phyloP scores from a whole-genome alignment of 805 yeast genomes.

The Candida parachauliodes region DNA sequence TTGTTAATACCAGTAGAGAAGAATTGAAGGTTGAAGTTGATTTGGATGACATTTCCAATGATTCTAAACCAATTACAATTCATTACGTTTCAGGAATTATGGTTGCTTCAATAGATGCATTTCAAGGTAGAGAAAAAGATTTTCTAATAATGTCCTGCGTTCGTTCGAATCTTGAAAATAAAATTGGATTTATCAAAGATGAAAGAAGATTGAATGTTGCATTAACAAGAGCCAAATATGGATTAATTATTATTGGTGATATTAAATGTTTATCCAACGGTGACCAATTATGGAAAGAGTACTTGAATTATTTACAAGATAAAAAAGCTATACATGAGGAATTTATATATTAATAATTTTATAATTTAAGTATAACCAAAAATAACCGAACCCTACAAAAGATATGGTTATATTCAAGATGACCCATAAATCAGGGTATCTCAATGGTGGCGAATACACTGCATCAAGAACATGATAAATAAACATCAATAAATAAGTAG shows the following conservation, averaged over 20 bases:
- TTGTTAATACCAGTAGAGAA: slow-evolving; percentile 52
- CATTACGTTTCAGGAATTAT: slow-evolving; percentile 44
- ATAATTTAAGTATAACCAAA: slow-evolving; percentile 78
- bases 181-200: slow-evolving; percentile 81
- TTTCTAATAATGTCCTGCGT: slow-evolving; percentile 51
- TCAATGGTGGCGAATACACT: slow-evolving; percentile 47
- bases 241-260: slow-evolving; percentile 50
- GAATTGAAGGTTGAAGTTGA: slow-evolving; percentile 53
- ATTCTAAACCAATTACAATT: slow-evolving; percentile 45
- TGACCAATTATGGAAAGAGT: slow-evolving; percentile 48
- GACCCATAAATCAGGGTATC: slow-evolving; percentile 84
- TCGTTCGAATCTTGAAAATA: slow-evolving; percentile 64
- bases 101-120: slow-evolving; percentile 61
- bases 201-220: slow-evolving; percentile 88
- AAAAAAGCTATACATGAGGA: slow-evolving; percentile 15
- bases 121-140: slow-evolving; percentile 58
- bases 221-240: slow-evolving; percentile 81
- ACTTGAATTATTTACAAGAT: slow-evolving; percentile 37
- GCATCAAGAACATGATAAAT: slow-evolving; percentile 54
- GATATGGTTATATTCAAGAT: slow-evolving; percentile 70
- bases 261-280: slow-evolving; percentile 44
- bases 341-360: slow-evolving; percentile 7
- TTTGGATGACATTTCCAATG: slow-evolving; percentile 53
- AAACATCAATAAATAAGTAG: slow-evolving; percentile 42
- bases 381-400: slow-evolving; percentile 68